Base-by-base conservation (phyloP, 2,329 filamentous ascomycete genomes). In the Samsoniella hepiali region DNA sequence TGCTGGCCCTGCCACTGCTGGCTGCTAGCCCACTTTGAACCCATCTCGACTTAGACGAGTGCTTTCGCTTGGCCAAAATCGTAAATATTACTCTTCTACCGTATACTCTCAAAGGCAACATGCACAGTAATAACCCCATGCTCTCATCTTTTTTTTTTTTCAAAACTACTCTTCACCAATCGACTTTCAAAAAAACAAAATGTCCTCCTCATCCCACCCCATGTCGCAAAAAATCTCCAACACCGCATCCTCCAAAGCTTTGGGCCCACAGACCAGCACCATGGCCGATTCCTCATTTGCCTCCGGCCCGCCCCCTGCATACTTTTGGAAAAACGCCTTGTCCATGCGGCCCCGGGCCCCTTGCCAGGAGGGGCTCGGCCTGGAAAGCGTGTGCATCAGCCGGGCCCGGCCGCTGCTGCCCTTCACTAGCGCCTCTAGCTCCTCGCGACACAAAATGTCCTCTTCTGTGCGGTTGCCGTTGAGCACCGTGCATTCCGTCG, bases 221-320 rank as follows among this genome's bases (percentile, higher is more conserved):
- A 87, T 76, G 29, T 79, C 81, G 9, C 65, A 64, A 22, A 81
- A 73, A 29, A 83, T 82, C 57, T 76, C 71, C 68, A 83, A 82
- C 8, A 84, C 85, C 64, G 80, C 85, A 68, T 86, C 86, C 77
- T 94, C 90, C 76, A 95, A 76, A 5, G 87, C 77, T 69, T 83
- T 85, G 0, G 91, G 91, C 2, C 91, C 91, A 77, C 91, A 95
- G 31, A 94, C 81, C 64, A 95, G 73, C n/a, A 90, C 85, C 78
- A 95, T 56, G 22, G 42, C 40, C 6, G 38, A 56, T 13, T 56
- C 50, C 10, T 22, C 50, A 17, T 54, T 49, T 7, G 7, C 17
- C 5, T 10, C 31, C 7, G 50, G 50, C 17, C 27, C 9, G 6
- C 59, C 22, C 22, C 22, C 50, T 11, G 31, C 59, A n/a, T 40